Evolutionary conservation across 345 rosid genomes (phyloP).

Genomic region (Turnera subulata): DNA sequence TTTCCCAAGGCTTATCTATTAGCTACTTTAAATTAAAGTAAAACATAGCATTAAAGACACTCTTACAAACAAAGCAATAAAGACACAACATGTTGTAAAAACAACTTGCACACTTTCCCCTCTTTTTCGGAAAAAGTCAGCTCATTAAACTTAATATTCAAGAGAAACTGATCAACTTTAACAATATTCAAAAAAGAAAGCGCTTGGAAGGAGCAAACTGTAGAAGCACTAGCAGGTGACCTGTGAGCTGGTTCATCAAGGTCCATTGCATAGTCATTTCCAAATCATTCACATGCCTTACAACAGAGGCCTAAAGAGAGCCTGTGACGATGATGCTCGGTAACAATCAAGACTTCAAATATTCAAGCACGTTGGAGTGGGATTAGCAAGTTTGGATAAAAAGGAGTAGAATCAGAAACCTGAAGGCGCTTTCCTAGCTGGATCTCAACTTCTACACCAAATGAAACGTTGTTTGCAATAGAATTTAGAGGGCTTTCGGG

Average conservation of each 20-base stretch:
- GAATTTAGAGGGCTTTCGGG: constrained; percentile 97
- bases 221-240: constrained; percentile 79
- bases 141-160: no score
- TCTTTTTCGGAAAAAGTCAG: no score
- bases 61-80: no score
- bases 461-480: constrained; percentile 77
- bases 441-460: constrained; percentile 91
- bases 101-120: no score
- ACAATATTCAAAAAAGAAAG: constrained; percentile 84
- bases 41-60: no score
- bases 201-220: constrained; percentile 92
- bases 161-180: no score
- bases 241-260: constrained; percentile 79
- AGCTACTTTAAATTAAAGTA: no score
- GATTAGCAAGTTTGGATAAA: no score
- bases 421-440: constrained; percentile 96
- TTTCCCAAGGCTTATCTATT: no score
- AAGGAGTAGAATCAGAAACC: constrained; percentile 33
- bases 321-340: no score
- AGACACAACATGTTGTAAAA: no score
- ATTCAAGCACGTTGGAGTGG: no score
- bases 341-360: not conserved
- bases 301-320: constrained; percentile 82
- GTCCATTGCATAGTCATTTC: constrained; percentile 99
- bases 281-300: constrained; percentile 93